Evolutionary conservation across 2,329 filamentous ascomycete species (phyloP), one percentile per base, ranked within the genome.

Genomic region (Scleromitrula shiraiana): DNA sequence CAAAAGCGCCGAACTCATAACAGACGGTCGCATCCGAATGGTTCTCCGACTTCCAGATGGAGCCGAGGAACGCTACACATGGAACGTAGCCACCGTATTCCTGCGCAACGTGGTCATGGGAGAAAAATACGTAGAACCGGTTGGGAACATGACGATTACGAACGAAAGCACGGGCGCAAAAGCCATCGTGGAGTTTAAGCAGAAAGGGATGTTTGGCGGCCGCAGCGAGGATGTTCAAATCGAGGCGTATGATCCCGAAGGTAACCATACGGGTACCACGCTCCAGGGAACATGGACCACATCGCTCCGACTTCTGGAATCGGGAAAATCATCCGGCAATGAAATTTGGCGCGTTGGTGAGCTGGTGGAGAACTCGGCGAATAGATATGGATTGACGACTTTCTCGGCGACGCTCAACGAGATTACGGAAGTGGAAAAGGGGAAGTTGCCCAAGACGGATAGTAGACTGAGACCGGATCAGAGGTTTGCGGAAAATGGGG

Each of bases 121-220:
- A 32, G 93, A 98, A 67, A 98, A 97, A 68, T 98, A 98, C 63
- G 82, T 97, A 10, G 93, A 98, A 68, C 93, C 93, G 0, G 88
- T 94, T 1, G 90, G 90, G 38, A 88, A 79, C 36, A 93, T 97
- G 87, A 81, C 83, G 20, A 78, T 98, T 27, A 70, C 79, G 55
- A 91, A 91, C 64, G 93, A 98, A 61, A 84, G 77, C 5, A 88
- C 83, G 0, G 88, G 90, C 7, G 81, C 85, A 56, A 90, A 88
- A 63, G 87, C 89, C 1, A 75, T 83, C n/a, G 80, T 88, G 39
- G 89, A 91, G 49, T 98, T 98, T 71, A 94, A 93, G 64, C 80
- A 84, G 47, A 94, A 93, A 63, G 91, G 93, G 56, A 95, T 98
- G 88, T 98, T 97, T 69, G 90, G 91, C 26, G 93, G 93, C 12